phyloP scores from a whole-genome alignment of 2,329 filamentous ascomycete species.

The Diaporthe citrichinensis region DNA sequence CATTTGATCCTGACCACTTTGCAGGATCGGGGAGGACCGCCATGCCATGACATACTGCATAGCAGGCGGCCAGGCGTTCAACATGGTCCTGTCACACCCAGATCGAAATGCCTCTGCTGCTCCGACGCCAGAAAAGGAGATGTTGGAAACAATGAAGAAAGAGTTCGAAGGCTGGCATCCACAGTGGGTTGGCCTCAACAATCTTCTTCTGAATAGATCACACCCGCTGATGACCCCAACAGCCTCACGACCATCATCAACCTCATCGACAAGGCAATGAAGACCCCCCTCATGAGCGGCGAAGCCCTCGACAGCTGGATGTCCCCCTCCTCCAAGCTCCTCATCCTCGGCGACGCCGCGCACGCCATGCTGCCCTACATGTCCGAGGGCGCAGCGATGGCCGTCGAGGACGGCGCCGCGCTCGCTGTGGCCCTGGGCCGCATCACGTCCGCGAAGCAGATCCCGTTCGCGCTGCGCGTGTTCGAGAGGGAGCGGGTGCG shows the following conservation, averaged over 20 bases:
- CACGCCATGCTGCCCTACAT: conserved; percentile 61
- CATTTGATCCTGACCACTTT: too few species aligned
- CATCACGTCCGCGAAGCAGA: conserved; percentile 46
- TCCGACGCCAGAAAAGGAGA: conserved; percentile 46
- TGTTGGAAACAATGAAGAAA: conserved; percentile 51
- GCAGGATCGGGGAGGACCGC: conserved; percentile 56
- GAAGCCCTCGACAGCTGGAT: conserved; percentile 49
- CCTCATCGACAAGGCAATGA: conserved; percentile 51
- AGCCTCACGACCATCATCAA: conserved; percentile 54
- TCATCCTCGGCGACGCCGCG: conserved; percentile 58
- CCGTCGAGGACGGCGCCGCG: conserved; percentile 58
- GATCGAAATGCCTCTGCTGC: conserved; percentile 53
- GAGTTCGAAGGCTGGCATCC: conserved; percentile 53
- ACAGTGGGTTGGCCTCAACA: conserved; percentile 44
- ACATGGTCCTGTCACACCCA: conserved; percentile 61
- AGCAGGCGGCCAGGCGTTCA: conserved; percentile 57
- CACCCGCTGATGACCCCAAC: not conserved
- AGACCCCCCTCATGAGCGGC: conserved; percentile 52
- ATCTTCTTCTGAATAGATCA: not conserved
- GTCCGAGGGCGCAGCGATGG: conserved; percentile 60
- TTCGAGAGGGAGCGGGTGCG: conserved; percentile 55
- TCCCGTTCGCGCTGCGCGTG: conserved; percentile 51
- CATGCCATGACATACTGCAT: conserved; percentile 64
- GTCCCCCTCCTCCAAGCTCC: conserved; percentile 47
- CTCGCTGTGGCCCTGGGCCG: conserved; percentile 51